These are phyloP conservation scores for Hura crepitans DNA, from an alignment of 441 rosid species.

Conservation along the genomic window DNA sequence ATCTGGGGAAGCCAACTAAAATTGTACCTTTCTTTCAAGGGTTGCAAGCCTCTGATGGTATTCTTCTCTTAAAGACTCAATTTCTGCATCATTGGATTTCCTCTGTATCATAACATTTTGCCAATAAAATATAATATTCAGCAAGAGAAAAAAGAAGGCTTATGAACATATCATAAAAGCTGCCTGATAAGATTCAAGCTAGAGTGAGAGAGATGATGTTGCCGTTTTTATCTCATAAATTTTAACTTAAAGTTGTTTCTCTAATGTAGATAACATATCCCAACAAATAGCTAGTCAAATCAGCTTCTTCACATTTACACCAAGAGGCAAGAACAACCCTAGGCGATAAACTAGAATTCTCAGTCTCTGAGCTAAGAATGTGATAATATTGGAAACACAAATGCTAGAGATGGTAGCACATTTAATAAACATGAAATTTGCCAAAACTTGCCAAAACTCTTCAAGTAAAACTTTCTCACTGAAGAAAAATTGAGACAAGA, in stretches of 20 bases:
- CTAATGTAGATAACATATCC: not conserved
- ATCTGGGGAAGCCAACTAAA: slow-evolving; percentile 1
- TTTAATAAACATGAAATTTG: not conserved
- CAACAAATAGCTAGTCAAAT: not conserved
- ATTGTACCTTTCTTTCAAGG: slow-evolving; percentile 84
- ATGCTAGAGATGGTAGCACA: not conserved
- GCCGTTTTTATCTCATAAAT: not conserved
- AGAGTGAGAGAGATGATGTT: not conserved
- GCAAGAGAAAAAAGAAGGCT: not conserved
- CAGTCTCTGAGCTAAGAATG: not conserved
- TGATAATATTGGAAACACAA: not conserved
- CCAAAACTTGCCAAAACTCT: not conserved
- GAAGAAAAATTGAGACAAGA: not conserved
- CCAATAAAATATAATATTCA: slow-evolving; percentile 21
- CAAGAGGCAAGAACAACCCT: not conserved
- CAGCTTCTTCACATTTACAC: not conserved
- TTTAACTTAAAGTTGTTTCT: no score
- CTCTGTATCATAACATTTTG: slow-evolving; percentile 53
- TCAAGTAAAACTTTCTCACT: not conserved
- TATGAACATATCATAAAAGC: not conserved
- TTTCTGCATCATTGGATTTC: slow-evolving; percentile 83
- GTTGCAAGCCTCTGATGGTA: slow-evolving; percentile 94
- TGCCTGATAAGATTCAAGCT: slow-evolving; percentile 4
- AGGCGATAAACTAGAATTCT: not conserved
- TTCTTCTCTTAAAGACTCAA: slow-evolving; percentile 95